phyloP scores from a whole-genome alignment of 108 stramenopile species.

The Thalassiosira profunda region DNA sequence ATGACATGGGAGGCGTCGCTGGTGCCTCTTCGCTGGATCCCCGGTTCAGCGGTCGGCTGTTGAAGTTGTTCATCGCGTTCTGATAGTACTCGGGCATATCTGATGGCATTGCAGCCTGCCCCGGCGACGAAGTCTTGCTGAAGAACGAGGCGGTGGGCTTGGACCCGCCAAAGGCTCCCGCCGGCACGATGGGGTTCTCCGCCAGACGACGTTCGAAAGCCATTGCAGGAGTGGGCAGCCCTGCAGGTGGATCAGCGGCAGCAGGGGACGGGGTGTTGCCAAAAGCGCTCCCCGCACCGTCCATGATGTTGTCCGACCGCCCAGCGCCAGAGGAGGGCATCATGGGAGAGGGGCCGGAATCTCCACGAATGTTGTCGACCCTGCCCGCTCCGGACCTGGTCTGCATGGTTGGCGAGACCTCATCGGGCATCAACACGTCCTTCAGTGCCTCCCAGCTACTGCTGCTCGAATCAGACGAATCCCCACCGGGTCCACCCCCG shows the following conservation, averaged over 20 bases:
- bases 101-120: not conserved
- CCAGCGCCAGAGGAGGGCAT: too few species aligned
- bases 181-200: constrained; percentile 1
- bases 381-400: constrained; percentile 9
- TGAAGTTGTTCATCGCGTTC: not conserved
- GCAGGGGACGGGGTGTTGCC: not conserved
- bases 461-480: not conserved
- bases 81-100: not conserved
- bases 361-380: constrained; percentile 11
- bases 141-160: too few species aligned
- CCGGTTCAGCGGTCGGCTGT: constrained; percentile 5
- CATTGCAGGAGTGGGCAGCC: constrained; percentile 4
- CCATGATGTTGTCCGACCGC: not conserved
- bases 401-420: constrained; percentile 1
- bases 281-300: not conserved
- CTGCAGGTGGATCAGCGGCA: not conserved
- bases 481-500: not conserved
- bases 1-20: not conserved
- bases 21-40: constrained; percentile 2
- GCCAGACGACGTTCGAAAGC: constrained; percentile 7
- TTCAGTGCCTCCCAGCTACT: not conserved
- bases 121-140: too few species aligned
- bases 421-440: constrained; percentile 1
- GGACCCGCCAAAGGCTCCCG: not conserved
- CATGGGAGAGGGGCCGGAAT: too few species aligned